Conservation (phyloP, 177 flowering plant genomes). For the Telopea speciosissima region DNA sequence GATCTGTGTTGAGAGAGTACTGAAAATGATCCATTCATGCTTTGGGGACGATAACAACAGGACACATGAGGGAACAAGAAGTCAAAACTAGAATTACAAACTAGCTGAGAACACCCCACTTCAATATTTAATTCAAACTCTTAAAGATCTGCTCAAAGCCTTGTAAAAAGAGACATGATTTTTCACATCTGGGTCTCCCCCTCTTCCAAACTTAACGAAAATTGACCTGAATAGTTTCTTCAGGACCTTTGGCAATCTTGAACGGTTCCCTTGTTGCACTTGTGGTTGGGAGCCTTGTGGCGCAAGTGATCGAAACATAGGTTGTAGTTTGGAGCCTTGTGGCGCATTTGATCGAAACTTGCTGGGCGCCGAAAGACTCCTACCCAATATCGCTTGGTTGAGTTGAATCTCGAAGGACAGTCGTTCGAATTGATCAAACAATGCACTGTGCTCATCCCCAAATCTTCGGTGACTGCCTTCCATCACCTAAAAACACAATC, state of each 20-base stretch:
- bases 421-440: slow-evolving; percentile 54
- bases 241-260: slow-evolving; percentile 30
- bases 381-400: slow-evolving; percentile 50
- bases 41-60: too few relatives aligned
- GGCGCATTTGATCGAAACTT: slow-evolving; percentile 4
- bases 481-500: slow-evolving; percentile 11
- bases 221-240: slow-evolving; percentile 46
- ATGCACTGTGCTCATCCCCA: slow-evolving; percentile 56
- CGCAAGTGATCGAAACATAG: slow-evolving; percentile 7
- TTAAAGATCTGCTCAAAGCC: slow-evolving; percentile 42
- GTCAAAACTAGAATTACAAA: too few relatives aligned
- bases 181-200: slow-evolving; percentile 14
- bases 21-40: too few relatives aligned
- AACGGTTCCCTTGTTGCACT: slow-evolving; percentile 20
- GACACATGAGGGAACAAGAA: too few relatives aligned
- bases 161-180: slow-evolving; percentile 17
- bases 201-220: slow-evolving; percentile 16
- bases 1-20: too few relatives aligned
- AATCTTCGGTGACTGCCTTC: slow-evolving; percentile 27
- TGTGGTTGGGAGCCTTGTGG: slow-evolving; percentile 7
- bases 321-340: slow-evolving; percentile 3
- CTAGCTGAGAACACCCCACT: too few relatives aligned
- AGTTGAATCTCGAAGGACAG: slow-evolving; percentile 54
- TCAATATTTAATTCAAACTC: slow-evolving; percentile 9
- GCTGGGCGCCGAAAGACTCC: slow-evolving; percentile 53